Conservation (phyloP, 495 filamentous ascomycete genomes). For the Talaromyces thailandensis region DNA sequence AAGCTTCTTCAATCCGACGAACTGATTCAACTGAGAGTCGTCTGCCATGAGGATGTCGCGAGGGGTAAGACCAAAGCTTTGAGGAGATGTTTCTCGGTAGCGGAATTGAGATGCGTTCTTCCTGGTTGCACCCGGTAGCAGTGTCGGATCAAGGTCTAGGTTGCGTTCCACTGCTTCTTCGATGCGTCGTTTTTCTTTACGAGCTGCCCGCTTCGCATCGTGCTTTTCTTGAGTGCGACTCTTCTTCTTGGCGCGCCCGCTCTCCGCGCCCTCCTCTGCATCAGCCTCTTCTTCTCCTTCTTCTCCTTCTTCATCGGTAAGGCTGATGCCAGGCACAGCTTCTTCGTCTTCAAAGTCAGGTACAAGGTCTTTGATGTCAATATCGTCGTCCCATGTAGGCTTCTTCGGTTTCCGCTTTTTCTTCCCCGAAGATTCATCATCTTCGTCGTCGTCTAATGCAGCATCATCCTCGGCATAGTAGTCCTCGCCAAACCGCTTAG, state of each 20-base stretch:
- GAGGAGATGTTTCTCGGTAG: slow-evolving; percentile 89
- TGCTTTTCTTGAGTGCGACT: slow-evolving; percentile 57
- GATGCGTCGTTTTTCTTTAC: slow-evolving; percentile 71
- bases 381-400: slow-evolving; percentile 93
- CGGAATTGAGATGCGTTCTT: slow-evolving; percentile 56
- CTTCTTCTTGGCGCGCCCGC: slow-evolving; percentile 34
- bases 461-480: slow-evolving; percentile 69
- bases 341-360: slow-evolving; percentile 72
- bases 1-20: slow-evolving; percentile 88
- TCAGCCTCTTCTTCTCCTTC: slow-evolving; percentile 41
- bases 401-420: slow-evolving; percentile 66
- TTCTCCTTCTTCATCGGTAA: slow-evolving; percentile 45
- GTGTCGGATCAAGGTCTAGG: slow-evolving; percentile 58
- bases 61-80: slow-evolving; percentile 78
- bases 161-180: slow-evolving; percentile 81
- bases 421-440: slow-evolving; percentile 35
- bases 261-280: slow-evolving; percentile 27
- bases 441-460: slow-evolving; percentile 22
- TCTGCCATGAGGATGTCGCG: slow-evolving; percentile 87
- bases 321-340: slow-evolving; percentile 41
- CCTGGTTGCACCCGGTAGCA: slow-evolving; percentile 46
- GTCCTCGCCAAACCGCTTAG: slow-evolving; percentile 70
- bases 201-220: slow-evolving; percentile 64
- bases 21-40: slow-evolving; percentile 81
- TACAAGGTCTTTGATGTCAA: slow-evolving; percentile 86